phyloP scores from a whole-genome alignment of 495 filamentous ascomycete species.

The Entonaema liquescens region DNA sequence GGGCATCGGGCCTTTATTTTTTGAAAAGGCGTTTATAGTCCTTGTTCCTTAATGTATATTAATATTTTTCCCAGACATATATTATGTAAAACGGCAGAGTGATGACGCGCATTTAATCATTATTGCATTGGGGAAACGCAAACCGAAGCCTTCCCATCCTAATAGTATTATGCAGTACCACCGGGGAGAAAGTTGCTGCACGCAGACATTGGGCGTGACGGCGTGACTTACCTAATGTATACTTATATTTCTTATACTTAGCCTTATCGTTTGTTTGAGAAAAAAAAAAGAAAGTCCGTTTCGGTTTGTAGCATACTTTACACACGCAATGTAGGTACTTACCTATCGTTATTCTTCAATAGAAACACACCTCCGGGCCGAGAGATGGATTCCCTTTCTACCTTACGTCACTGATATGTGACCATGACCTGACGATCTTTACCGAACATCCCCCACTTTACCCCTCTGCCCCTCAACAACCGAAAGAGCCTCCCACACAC shows the following conservation, averaged over 20 bases:
- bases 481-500: conserved; percentile 33
- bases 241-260: background rate
- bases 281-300: background rate
- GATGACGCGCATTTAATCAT: conserved; percentile 19
- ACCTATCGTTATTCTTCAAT: background rate
- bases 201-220: background rate
- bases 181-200: background rate
- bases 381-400: conserved; percentile 5
- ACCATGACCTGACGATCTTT: conserved; percentile 40
- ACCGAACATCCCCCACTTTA: conserved; percentile 33
- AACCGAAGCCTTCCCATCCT: background rate
- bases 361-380: conserved; percentile 26
- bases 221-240: background rate
- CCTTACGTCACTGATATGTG: conserved; percentile 41
- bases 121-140: conserved; percentile 10
- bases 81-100: background rate
- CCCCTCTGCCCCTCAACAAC: conserved; percentile 41
- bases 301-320: background rate
- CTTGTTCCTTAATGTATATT: background rate
- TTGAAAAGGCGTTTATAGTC: background rate
- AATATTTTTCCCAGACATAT: background rate
- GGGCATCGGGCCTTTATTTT: background rate
- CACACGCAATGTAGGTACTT: too few relatives aligned
- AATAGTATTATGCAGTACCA: background rate
- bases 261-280: background rate